Conservation (phyloP, 352 stramenopile species). For the Pythium vanterpoolii region DNA sequence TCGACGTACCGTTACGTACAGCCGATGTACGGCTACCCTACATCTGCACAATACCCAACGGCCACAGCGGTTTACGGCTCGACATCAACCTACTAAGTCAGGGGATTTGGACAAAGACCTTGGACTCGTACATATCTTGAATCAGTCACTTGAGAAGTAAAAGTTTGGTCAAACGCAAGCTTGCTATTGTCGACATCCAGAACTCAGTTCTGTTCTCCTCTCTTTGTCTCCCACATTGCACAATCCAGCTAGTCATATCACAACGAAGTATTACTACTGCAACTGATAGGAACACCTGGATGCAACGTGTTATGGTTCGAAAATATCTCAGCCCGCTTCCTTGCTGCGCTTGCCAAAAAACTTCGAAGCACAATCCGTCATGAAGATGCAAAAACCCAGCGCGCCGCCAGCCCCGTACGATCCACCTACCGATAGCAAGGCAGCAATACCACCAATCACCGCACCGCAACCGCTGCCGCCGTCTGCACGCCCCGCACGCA, state of each 20-base stretch:
- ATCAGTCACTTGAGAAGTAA: too few relatives aligned
- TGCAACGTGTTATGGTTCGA: conserved; percentile 2
- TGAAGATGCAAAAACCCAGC: conserved; percentile 9
- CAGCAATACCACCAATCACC: background rate
- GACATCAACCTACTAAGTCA: conserved; percentile 15
- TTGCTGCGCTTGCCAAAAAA: background rate
- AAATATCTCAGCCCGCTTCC: background rate
- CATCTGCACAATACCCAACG: conserved; percentile 19
- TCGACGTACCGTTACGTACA: conserved; percentile 50
- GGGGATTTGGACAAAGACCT: background rate
- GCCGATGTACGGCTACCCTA: conserved; percentile 19
- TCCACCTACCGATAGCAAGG: background rate
- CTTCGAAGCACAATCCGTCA: background rate
- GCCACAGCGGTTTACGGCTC: conserved; percentile 20
- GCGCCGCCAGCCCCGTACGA: background rate
- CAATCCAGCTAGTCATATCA: too few relatives aligned
- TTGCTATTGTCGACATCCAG: background rate
- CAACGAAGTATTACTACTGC: too few relatives aligned
- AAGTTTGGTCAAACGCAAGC: too few relatives aligned
- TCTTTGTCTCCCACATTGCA: background rate
- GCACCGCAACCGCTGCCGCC: conserved; percentile 16
- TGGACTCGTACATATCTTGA: background rate
- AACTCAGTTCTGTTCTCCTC: background rate
- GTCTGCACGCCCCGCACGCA: background rate
- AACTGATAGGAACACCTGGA: conserved; percentile 1